These are phyloP conservation scores for Penicillium corylophilum DNA, from an alignment of 2,329 filamentous ascomycete genomes.

Conservation along the genomic window DNA sequence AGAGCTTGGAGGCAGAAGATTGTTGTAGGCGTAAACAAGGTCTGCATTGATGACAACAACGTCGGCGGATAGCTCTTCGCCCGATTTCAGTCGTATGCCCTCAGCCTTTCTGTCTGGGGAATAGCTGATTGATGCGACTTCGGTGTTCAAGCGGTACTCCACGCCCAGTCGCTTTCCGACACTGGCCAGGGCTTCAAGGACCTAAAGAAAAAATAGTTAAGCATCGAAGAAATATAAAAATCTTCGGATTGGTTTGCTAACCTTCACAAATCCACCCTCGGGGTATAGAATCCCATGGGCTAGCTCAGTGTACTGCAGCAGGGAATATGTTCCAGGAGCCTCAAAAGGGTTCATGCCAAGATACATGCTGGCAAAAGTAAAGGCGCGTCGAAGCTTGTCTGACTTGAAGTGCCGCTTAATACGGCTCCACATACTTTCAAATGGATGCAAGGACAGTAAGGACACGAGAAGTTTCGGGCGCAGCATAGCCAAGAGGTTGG, in stretches of 20 bases:
- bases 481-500: slow-evolving; percentile 57
- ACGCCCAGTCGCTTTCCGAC: neutral
- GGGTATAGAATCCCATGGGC: slow-evolving; percentile 71
- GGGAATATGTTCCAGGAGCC: slow-evolving; percentile 70
- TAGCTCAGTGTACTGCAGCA: slow-evolving; percentile 73
- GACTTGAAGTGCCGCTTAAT: slow-evolving; percentile 68
- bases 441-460: slow-evolving; percentile 64
- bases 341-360: slow-evolving; percentile 79
- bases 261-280: slow-evolving; percentile 63
- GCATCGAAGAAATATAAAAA: neutral
- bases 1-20: slow-evolving; percentile 57
- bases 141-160: neutral
- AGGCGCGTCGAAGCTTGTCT: slow-evolving; percentile 66
- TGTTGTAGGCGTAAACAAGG: slow-evolving; percentile 71
- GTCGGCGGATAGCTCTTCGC: slow-evolving; percentile 61
- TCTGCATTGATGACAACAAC: slow-evolving; percentile 71
- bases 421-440: slow-evolving; percentile 68
- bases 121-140: neutral
- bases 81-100: slow-evolving; percentile 49
- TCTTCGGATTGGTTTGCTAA: neutral
- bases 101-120: neutral
- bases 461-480: slow-evolving; percentile 59
- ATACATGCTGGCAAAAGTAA: slow-evolving; percentile 79
- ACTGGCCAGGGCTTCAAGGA: neutral
- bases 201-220: neutral